Evolutionary conservation across 2,329 filamentous ascomycete genomes (phyloP), one percentile per base, ranked within the genome.

Genomic region (Cyphellophora attinorum): DNA sequence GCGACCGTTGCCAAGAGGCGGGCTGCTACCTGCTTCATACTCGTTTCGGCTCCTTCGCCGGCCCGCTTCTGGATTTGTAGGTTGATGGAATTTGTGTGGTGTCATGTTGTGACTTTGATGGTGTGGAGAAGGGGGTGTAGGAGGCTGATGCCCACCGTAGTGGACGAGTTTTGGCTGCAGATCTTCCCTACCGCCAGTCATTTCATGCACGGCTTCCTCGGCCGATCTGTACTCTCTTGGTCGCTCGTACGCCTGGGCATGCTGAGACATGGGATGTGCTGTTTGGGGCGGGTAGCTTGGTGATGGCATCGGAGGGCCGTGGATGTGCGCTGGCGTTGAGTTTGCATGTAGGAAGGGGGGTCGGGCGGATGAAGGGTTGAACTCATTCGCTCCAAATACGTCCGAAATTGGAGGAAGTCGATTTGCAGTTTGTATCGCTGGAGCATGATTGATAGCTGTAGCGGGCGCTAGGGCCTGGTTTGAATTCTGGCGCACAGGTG

Each of bases 111-210:
- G 33, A n/a, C n/a, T n/a, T 48, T 37, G 48, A n/a, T 40, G 49
- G 44, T 57, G 63, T 36, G 77, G 85, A 29, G 85, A 93, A 4
- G 86, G 86, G 21, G 89, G 88, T 2, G 88, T 94, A 3, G 88
- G 88, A 23, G 89, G 88, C 57, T 94, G 88, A 88, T 27, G 89
- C 30, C 86, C 85, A 25, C 83, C 85, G 57, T 98, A 98, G 60
- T 96, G 91, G 11, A 98, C 85, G 38, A 96, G 76, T 59, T 89
- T 91, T 14, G 91, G 91, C 33, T 95, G 68, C 11, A 96, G 69
- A 39, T 98, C 91, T 38, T 93, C 81, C 38, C 91, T 77, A n/a
- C 91, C 91, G 33, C 85, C 88, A 4, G 88, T 80, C 42, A 98
- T 62, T 45, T 91, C 85, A 38, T 85, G 83, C 40, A 96, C 88